phyloP scores from a whole-genome alignment of 768 basidiomycete genomes.

The Sistotremastrum niveocremeum region DNA sequence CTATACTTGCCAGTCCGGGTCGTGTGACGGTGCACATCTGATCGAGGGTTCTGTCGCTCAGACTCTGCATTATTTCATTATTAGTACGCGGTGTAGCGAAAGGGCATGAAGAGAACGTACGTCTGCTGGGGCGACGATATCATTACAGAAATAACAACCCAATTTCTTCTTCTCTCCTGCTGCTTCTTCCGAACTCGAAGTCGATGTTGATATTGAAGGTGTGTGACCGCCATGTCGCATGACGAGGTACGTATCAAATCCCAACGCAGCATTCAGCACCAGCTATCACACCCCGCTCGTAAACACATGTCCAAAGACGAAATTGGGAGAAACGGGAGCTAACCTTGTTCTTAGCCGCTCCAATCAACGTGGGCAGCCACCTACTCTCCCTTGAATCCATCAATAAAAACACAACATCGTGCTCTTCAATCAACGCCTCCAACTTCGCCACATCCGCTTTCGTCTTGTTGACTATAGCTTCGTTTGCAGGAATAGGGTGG shows the following conservation, averaged over 20 bases:
- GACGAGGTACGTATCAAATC: conserved; percentile 92
- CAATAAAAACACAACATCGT: conserved; percentile 84
- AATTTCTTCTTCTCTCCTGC: conserved; percentile 28
- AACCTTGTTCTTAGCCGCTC: conserved; percentile 75
- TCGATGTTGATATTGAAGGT: conserved; percentile 15
- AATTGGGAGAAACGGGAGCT: neutral
- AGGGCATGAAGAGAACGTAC: conserved; percentile 25
- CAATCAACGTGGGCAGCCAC: conserved; percentile 90
- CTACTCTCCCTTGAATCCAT: conserved; percentile 99
- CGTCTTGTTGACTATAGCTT: conserved; percentile 37
- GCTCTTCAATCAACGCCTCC: conserved; percentile 65
- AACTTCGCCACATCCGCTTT: conserved; percentile 58
- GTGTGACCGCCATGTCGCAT: conserved; percentile 84
- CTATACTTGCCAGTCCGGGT: conserved; percentile 88
- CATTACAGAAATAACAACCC: conserved; percentile 98
- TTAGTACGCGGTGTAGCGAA: conserved; percentile 18
- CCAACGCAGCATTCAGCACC: conserved; percentile 86
- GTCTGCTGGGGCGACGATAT: conserved; percentile 91
- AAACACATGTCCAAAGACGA: neutral
- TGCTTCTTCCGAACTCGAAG: conserved; percentile 1
- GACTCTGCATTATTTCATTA: conserved; percentile 24
- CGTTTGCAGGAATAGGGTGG: conserved; percentile 60
- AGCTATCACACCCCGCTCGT: conserved; percentile 32
- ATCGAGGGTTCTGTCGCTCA: conserved; percentile 86
- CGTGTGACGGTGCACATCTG: conserved; percentile 99